Evolutionary conservation across 2,329 filamentous ascomycete species (phyloP).

Genomic region (Monilinia fructigena): DNA sequence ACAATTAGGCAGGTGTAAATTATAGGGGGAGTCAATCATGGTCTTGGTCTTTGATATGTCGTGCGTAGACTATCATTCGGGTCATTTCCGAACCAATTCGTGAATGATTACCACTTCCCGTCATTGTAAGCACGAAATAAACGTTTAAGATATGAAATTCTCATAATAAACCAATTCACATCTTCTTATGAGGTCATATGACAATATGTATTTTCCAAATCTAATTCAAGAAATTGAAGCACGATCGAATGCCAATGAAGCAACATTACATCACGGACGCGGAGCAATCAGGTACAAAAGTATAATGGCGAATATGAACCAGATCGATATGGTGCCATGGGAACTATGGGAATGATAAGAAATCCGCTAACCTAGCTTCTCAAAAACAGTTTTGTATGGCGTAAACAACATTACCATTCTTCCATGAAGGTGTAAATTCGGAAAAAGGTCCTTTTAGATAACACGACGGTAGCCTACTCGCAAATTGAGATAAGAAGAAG

Average conservation of each 20-base stretch:
- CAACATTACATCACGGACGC: background rate
- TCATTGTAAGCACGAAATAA: constrained; percentile 7
- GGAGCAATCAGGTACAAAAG: constrained; percentile 12
- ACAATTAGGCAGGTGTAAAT: background rate
- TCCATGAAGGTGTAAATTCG: background rate
- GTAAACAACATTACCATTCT: background rate
- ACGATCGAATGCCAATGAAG: background rate
- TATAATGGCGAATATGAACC: background rate
- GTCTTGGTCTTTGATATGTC: constrained; percentile 6
- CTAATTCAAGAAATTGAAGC: background rate
- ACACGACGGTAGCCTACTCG: constrained; percentile 9
- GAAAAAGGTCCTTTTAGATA: constrained; percentile 17
- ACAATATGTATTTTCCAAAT: background rate
- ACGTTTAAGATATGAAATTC: background rate
- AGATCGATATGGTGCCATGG: background rate
- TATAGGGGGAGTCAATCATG: background rate
- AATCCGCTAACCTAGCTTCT: background rate
- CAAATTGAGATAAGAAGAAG: constrained; percentile 10
- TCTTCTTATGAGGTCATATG: background rate
- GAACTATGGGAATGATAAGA: background rate
- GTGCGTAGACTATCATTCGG: constrained; percentile 12
- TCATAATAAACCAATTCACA: background rate
- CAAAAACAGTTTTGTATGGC: background rate
- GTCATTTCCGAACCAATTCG: constrained; percentile 7
- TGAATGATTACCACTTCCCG: background rate